Percentiles rank a stretch among this genome's conserved stretches.
Evolutionary conservation across 345 rosid species (phyloP).

Genomic region (Aquilaria sinensis): DNA sequence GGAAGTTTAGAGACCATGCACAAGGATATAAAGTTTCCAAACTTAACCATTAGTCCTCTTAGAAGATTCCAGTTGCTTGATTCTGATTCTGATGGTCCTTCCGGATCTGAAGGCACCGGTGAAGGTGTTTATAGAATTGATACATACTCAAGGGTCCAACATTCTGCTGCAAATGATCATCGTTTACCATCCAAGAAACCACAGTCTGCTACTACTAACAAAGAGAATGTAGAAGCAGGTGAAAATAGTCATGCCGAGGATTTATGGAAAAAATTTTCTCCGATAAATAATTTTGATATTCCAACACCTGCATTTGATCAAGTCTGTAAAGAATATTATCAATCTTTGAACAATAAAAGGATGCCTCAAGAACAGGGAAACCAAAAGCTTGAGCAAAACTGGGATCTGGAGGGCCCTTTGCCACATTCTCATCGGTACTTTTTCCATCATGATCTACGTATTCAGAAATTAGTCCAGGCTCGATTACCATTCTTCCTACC

Average conservation of each 20-base stretch:
- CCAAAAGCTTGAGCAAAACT: slow-evolving; percentile 24
- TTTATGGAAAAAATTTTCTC: slow-evolving; percentile 65
- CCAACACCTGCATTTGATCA: slow-evolving; percentile 82
- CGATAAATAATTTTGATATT: slow-evolving; percentile 31
- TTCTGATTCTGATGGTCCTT: slow-evolving; percentile 60
- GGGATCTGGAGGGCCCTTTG: slow-evolving; percentile 31
- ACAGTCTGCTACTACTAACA: not conserved
- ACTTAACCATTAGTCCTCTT: slow-evolving; percentile 64
- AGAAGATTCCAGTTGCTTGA: slow-evolving; percentile 78
- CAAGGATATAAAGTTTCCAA: slow-evolving; percentile 35
- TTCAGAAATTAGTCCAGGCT: slow-evolving; percentile 40
- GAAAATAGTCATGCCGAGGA: slow-evolving; percentile 28
- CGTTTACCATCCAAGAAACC: too few species aligned
- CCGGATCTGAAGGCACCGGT: slow-evolving; percentile 18
- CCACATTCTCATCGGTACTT: slow-evolving; percentile 78
- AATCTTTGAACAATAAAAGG: slow-evolving; percentile 33
- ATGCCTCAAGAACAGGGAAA: slow-evolving; percentile 22
- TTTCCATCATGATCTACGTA: slow-evolving; percentile 69
- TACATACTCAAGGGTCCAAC: slow-evolving; percentile 20
- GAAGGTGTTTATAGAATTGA: slow-evolving; percentile 23
- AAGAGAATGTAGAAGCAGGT: slow-evolving; percentile 23
- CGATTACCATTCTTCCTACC: slow-evolving; percentile 77
- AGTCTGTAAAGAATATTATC: slow-evolving; percentile 72
- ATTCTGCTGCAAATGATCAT: slow-evolving; percentile 18
- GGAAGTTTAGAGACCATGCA: slow-evolving; percentile 28